Evolutionary conservation across 1,284 basidiomycete genomes (phyloP), one percentile per base, ranked within the genome.

Genomic region (Cystobasidium pallidum): DNA sequence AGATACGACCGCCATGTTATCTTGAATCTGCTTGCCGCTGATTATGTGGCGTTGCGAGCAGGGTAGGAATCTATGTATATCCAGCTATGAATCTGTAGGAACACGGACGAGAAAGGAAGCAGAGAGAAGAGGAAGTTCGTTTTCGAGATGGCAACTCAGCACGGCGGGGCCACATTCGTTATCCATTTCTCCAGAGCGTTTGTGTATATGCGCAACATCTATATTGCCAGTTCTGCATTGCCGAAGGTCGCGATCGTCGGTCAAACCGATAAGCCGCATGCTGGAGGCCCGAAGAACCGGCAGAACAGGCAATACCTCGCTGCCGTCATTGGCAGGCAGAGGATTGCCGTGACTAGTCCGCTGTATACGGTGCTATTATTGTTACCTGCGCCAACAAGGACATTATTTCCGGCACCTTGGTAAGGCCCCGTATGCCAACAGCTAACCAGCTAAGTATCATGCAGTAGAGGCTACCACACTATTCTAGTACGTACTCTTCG

Each of bases 171-270:
- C 58, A 2, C 26, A 24, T 45, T 61, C 58, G 28, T 61, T 21
- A 45, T 61, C 28, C 36, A 61, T 61, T 43, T 61, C n/a, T 45
- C 36, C 58, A 61, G 21, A n/a, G 39, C 30, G 39, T n/a, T 36
- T 13, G 24, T 43, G 28, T 13, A 39, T 8, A 34, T 7, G 7
- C 58, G 58, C 58, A 24, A 61, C 39, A 43, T 61, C 58, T 43
- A 39, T 61, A 61, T 61, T 61, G 58, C 58, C 58, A 61, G 36
- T 45, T 45, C 41, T 51, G 62, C 34, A 24, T 45, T 36, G 43
- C 62, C 32, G 26, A 32, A 11, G 55, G 62, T 64, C 45, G 39
- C 62, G 62, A 15, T 47, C 26, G 45, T 64, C 62, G 62, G 45
- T 34, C 45, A n/a, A 41, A 64, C 62, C 62, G 43, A 64, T 64